Evolutionary conservation across 176 grass and related monocot genomes (phyloP), one percentile per base, ranked within the genome.

Genomic region (Musa troglodytarum): DNA sequence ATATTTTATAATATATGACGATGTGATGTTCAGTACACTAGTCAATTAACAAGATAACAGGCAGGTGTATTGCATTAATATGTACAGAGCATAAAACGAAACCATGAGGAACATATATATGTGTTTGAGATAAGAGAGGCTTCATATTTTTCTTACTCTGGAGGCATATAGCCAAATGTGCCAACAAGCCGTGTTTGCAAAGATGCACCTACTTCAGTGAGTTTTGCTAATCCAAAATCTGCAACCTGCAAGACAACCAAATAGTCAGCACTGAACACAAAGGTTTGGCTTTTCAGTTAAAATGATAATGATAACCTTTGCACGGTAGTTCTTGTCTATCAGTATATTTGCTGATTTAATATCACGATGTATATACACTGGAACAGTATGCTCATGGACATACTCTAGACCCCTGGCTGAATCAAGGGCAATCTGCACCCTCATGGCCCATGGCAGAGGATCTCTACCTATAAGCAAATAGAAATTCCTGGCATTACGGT

Each of bases 161-260:
- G 90, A 87, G 95, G 86, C 86, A 99, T 99, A 71, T 99, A 99
- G 83, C 95, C 95, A 70, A 99, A 94, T 85, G 95, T 99, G 17
- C 95, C 95, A 80, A 93, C 94, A 80, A 93, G 82, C 78, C 88
- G 80, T 20, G 86, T 93, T 54, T 81, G 83, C n/a, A 82, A 25
- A 70, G 90, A 87, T 49, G 86, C 77, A 74, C 90, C 94, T 6
- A 89, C 86, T 87, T 98, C 75, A 73, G 94, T 91, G 64, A 98
- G 90, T 81, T 98, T 98, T 63, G 94, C 73, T 76, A 91, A 83
- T 73, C 94, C 94, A 84, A 98, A 98, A 80, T 98, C 94, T 80
- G 94, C 94, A 89, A 98, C 94, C 94, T 93, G 81, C 69, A 77
- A 83, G 53, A 24, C 2, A 73, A 62, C 2, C 9, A 69, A 20